Base-by-base conservation (phyloP, 2,329 filamentous ascomycete species). In the Colletotrichum magnum region DNA sequence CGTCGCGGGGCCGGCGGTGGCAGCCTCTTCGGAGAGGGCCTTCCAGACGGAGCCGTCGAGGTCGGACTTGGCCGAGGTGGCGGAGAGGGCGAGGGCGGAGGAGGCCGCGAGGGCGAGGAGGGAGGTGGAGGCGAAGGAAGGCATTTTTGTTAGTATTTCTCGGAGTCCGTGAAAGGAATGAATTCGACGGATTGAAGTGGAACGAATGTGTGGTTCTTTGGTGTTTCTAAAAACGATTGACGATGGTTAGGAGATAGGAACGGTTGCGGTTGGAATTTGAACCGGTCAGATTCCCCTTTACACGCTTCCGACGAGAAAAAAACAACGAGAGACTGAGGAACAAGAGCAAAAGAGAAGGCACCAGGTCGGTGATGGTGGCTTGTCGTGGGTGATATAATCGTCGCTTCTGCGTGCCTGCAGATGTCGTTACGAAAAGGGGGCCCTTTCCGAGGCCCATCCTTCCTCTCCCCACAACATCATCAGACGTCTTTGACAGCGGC, bases 31-130 rank as follows among this genome's bases (percentile, higher is more conserved):
- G 5, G 72, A 72, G 36, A 71, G 71, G 0, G 51, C 52, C 26
- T 73, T 68, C 75, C 75, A 77, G 10, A 77, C 74, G 16, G 73
- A 74, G 39, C 69, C 71, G 47, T 77, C 74, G 21, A 76, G 72
- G 52, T 77, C 74, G 1, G 73, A 74, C 9, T 72, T 65, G 57
- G 74, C 48, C 12, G 71, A 73, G 32, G 72, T 58, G 41, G 72
- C 58, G 50, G 59, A 32, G n/a, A 72, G 74, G 32, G 66, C 65
- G 58, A 73, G 64, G 45, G 51, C 18, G 28, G 58, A 61, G 45
- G 72, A 72, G 48, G 74, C 64, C 60, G 76, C 73, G 45, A 77
- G 54, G 18, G 75, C 71, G 10, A 77, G 18, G 18, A 70, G 41
- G 13, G 71, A 48, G 45, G 71, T 62, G 13, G 73, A 63, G 47